Conservation (phyloP, 1,284 basidiomycete species). For the Puccinia polysora region DNA sequence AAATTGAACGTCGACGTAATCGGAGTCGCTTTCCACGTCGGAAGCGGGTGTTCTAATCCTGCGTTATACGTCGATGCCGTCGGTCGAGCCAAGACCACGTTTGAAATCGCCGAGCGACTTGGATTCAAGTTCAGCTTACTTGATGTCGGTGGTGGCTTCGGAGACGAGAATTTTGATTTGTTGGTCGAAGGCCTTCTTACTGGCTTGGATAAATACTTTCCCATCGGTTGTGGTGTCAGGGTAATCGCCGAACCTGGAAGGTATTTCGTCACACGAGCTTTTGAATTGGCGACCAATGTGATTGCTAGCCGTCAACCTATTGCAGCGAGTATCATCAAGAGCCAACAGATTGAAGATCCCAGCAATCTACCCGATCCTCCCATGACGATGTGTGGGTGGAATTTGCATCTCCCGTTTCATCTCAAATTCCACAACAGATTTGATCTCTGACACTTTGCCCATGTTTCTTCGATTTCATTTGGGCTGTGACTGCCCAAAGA, state of each 20-base stretch:
- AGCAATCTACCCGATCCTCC: conserved; percentile 52
- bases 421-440: too few relatives aligned
- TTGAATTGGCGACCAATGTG: conserved; percentile 86
- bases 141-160: conserved; percentile 94
- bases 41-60: conserved; percentile 91
- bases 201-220: conserved; percentile 78
- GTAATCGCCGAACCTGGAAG: conserved; percentile 96
- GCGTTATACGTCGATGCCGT: conserved; percentile 85
- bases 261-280: conserved; percentile 88
- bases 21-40: conserved; percentile 97
- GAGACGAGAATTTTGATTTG: conserved; percentile 77
- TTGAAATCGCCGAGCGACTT: conserved; percentile 75
- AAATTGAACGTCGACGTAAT: conserved; percentile 79
- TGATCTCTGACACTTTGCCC: neutral
- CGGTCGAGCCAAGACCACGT: conserved; percentile 71
- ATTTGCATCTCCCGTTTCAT: neutral
- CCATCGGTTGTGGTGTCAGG: conserved; percentile 67
- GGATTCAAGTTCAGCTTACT: conserved; percentile 75
- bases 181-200: conserved; percentile 69
- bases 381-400: conserved; percentile 63
- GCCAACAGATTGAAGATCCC: neutral
- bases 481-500: too few relatives aligned
- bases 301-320: conserved; percentile 66
- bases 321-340: neutral
- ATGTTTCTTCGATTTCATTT: neutral